Conservation (phyloP, 345 rosid species). For the Boechera retrofracta region DNA sequence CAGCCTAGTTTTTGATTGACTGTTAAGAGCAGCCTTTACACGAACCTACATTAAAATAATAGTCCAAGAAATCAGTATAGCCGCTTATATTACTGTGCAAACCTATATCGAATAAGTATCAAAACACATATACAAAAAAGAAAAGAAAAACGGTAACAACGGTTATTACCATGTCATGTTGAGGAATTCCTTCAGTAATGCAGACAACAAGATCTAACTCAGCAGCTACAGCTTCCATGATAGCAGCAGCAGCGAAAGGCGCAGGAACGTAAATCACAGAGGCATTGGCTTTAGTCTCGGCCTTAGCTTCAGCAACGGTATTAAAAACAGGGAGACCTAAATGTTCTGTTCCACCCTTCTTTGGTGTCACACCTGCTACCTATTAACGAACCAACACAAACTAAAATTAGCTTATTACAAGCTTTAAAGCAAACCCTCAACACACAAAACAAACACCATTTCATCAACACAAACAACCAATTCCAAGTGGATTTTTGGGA, state of each 20-base stretch:
- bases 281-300: conserved; percentile 90
- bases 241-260: conserved; percentile 89
- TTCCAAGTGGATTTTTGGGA: background rate
- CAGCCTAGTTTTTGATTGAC: conserved; percentile 76
- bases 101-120: background rate
- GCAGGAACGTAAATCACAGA: conserved; percentile 89
- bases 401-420: background rate
- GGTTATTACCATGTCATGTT: conserved; percentile 77
- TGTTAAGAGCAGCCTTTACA: conserved; percentile 80
- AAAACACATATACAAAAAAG: background rate
- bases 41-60: conserved; percentile 56
- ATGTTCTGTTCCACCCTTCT: conserved; percentile 98
- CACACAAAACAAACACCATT: background rate
- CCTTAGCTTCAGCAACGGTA: conserved; percentile 93
- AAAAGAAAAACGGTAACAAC: background rate
- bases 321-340: conserved; percentile 95
- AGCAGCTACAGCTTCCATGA: conserved; percentile 87
- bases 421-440: background rate
- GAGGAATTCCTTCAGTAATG: conserved; percentile 89
- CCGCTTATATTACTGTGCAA: background rate
- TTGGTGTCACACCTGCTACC: conserved; percentile 99
- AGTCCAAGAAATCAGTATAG: background rate
- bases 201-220: conserved; percentile 87
- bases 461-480: background rate
- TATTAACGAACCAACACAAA: conserved; percentile 30